Evolutionary conservation across 1,284 basidiomycete species (phyloP), one percentile per base, ranked within the genome.

Genomic region (Apiotrichum veenhuisii): DNA sequence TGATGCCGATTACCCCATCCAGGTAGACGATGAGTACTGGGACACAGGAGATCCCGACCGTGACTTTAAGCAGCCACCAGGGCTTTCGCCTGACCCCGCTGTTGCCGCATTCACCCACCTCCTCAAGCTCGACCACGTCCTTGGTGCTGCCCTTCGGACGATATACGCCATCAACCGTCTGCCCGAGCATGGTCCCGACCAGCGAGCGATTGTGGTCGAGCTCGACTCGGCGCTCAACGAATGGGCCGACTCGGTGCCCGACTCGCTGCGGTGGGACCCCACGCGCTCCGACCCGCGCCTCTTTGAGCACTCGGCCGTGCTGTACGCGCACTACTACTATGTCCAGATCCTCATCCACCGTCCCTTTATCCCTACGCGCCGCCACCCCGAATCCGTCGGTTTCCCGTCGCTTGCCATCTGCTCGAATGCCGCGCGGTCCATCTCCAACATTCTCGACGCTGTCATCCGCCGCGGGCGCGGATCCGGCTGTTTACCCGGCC

Each of bases 1-100:
- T 64, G 89, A 92, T 66, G 76, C 88, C 5, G 86, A 88, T 38
- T 79, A 87, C 48, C 89, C 89, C 1, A 77, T 88, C 10, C 88
- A 89, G 68, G 85, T 93, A 8, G 87, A 92, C 62, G 92, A 95
- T 68, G 88, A 91, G 62, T 90, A 85, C 66, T 91, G 88, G 89
- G 83, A 73, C 25, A 73, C 72, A 5, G 73, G 71, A 10, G 69
- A 77, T 51, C 79, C 81, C 2, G 78, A 82, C 54, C 79, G 80
- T 2, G 78, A 80, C 52, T 77, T 76, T 57, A 65, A 66, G 40
- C 89, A 91, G 66, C 89, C 89, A 1, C 65, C 75, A 10, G 83
- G 78, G 8, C 44, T 62, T 8, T 59, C 61, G 14, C 67, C 67
- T 9, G 61, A 71, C 18, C 72, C 74, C 3, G 75, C 73, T 23